phyloP scores from a whole-genome alignment of 768 basidiomycete genomes.

The Termitomyces sp. region DNA sequence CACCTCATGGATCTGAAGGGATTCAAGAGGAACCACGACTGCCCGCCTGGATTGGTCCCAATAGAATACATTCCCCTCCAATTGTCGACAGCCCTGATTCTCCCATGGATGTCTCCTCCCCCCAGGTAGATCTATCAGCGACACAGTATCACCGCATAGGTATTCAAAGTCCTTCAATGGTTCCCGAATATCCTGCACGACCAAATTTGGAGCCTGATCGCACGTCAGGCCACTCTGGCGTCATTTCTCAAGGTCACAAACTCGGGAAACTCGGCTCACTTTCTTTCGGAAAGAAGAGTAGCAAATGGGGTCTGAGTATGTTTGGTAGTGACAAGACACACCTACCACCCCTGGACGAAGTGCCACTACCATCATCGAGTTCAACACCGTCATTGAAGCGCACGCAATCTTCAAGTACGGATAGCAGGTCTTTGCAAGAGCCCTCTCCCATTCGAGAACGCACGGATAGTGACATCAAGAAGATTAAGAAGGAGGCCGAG shows the following conservation, averaged over 20 bases:
- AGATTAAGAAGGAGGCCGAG: constrained; percentile 77
- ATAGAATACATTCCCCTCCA: constrained; percentile 13
- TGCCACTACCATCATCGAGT: constrained; percentile 44
- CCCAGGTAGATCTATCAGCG: constrained; percentile 38
- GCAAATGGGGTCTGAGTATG: constrained; percentile 62
- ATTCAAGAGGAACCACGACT: constrained; percentile 20
- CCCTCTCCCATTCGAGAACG: constrained; percentile 37
- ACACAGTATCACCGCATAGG: constrained; percentile 47
- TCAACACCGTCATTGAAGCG: constrained; percentile 71
- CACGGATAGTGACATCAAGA: constrained; percentile 57
- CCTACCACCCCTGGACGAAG: constrained; percentile 71
- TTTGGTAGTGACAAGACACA: constrained; percentile 72
- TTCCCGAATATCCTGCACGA: constrained; percentile 43
- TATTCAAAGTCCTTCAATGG: constrained; percentile 44
- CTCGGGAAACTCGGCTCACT: constrained; percentile 53
- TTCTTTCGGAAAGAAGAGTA: constrained; percentile 63
- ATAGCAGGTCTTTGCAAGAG: constrained; percentile 61
- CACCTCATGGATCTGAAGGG: constrained; percentile 22
- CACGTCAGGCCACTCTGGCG: constrained; percentile 31
- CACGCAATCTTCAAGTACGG: constrained; percentile 71
- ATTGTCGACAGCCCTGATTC: constrained; percentile 35
- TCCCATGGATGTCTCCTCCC: constrained; percentile 59
- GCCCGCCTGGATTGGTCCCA: constrained; percentile 15
- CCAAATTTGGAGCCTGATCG: constrained; percentile 34
- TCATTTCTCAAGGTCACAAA: constrained; percentile 41